Percentiles rank a stretch among this genome's conserved stretches.
phyloP scores from a whole-genome alignment of 768 basidiomycete species.

The Russula foetens region DNA sequence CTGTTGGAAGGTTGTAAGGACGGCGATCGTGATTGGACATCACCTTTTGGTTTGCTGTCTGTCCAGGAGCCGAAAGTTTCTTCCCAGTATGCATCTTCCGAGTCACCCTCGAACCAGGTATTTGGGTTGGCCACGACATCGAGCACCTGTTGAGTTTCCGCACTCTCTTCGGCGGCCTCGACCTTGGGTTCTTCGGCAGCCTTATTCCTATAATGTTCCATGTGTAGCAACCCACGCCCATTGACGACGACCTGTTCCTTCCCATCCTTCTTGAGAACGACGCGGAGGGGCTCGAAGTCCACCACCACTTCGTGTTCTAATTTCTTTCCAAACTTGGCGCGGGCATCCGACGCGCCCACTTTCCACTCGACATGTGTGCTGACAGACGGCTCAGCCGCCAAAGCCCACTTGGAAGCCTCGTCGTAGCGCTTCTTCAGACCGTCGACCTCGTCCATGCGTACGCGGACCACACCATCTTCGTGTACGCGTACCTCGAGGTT shows the following conservation, averaged over 20 bases:
- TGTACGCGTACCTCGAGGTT: constrained; percentile 77
- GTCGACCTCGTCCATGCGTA: constrained; percentile 84
- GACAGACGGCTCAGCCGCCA: constrained; percentile 62
- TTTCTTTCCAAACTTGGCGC: constrained; percentile 56
- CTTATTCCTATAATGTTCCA: constrained; percentile 93
- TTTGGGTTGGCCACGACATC: constrained; percentile 42
- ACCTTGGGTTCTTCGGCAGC: constrained; percentile 38
- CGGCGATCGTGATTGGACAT: neutral
- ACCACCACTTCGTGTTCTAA: constrained; percentile 61
- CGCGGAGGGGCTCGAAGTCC: constrained; percentile 63
- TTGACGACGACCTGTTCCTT: constrained; percentile 86
- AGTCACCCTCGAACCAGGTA: constrained; percentile 86
- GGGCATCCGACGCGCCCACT: constrained; percentile 53
- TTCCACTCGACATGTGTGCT: constrained; percentile 57
- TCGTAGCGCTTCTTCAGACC: constrained; percentile 81
- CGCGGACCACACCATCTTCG: constrained; percentile 80
- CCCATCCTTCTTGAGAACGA: constrained; percentile 64
- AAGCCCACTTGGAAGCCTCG: constrained; percentile 85
- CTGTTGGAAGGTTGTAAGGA: neutral
- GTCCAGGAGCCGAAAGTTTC: constrained; percentile 84
- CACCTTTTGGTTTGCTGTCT: constrained; percentile 94
- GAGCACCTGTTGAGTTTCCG: constrained; percentile 43
- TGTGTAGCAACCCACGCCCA: constrained; percentile 82
- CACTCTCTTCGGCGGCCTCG: constrained; percentile 34
- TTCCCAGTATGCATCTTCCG: constrained; percentile 82